phyloP scores from a whole-genome alignment of 225 moss, liverwort and hornwort genomes.

The Straminergon stramineum region DNA sequence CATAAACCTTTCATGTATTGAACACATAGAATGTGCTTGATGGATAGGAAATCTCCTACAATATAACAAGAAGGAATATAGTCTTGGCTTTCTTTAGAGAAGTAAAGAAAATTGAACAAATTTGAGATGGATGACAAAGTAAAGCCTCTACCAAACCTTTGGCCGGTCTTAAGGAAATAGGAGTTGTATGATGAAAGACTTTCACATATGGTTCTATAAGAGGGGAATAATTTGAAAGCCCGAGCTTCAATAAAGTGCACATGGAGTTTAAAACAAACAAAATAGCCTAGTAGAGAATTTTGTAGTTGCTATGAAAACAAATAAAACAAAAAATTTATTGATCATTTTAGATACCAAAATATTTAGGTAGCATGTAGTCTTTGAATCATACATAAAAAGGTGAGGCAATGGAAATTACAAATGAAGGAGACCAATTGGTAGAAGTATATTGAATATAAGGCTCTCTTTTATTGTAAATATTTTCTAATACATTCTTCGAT shows the following conservation, averaged over 20 bases:
- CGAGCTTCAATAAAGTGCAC: fast-evolving
- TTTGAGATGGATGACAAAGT: not conserved
- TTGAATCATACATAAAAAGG: fast-evolving
- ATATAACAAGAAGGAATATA: not conserved
- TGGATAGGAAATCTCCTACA: too few species aligned
- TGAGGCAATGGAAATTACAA: not conserved
- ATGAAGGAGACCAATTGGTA: not conserved
- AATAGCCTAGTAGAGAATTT: too few species aligned
- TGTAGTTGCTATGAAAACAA: fast-evolving
- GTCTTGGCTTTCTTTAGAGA: not conserved
- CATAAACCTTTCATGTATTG: fast-evolving
- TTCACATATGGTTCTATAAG: fast-evolving
- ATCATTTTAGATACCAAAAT: not conserved
- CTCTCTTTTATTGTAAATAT: not conserved
- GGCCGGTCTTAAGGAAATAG: fast-evolving
- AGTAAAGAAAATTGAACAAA: not conserved
- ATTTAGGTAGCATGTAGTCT: not conserved
- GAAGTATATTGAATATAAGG: fast-evolving
- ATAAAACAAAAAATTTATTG: not conserved
- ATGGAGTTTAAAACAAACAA: not conserved
- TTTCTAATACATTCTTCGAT: fast-evolving
- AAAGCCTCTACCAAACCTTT: too few species aligned
- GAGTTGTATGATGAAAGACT: fast-evolving
- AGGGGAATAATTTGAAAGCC: fast-evolving
- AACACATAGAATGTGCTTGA: fast-evolving